Evolutionary conservation across 495 filamentous ascomycete genomes (phyloP).

Genomic region (Neurospora tetraspora): DNA sequence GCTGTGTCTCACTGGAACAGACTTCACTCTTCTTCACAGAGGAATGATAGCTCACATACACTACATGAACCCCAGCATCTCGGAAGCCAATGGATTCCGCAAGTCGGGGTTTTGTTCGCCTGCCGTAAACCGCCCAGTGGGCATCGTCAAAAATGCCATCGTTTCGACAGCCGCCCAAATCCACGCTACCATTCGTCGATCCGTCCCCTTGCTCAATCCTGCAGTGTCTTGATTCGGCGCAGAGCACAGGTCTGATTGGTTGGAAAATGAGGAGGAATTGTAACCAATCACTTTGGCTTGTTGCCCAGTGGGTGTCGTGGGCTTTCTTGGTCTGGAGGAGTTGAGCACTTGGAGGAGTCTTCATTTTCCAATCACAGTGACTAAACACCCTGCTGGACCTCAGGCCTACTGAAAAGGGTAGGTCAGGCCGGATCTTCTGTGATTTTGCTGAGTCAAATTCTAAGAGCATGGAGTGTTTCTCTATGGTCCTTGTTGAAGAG

Average conservation of each 20-base stretch:
- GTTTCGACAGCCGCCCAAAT: neutral
- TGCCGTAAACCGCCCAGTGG: neutral
- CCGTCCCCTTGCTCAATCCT: neutral
- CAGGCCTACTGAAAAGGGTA: neutral
- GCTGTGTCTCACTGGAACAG: neutral
- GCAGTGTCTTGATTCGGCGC: neutral
- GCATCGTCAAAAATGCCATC: neutral
- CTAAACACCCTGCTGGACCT: neutral
- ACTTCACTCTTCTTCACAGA: neutral
- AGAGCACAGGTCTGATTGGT: neutral
- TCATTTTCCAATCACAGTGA: neutral
- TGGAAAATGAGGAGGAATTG: neutral
- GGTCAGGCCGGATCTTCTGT: neutral
- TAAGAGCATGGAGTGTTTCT: neutral
- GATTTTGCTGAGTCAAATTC: neutral
- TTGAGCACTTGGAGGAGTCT: neutral
- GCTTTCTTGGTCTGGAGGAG: neutral
- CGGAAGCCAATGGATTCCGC: neutral
- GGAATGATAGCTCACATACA: neutral
- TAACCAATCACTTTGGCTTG: neutral
- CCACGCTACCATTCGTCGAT: neutral
- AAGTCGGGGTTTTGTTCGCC: neutral
- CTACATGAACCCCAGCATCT: neutral
- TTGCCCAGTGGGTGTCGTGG: neutral
- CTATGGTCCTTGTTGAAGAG: neutral